Conservation (phyloP, 495 filamentous ascomycete genomes). For the Xylaria acuta region DNA sequence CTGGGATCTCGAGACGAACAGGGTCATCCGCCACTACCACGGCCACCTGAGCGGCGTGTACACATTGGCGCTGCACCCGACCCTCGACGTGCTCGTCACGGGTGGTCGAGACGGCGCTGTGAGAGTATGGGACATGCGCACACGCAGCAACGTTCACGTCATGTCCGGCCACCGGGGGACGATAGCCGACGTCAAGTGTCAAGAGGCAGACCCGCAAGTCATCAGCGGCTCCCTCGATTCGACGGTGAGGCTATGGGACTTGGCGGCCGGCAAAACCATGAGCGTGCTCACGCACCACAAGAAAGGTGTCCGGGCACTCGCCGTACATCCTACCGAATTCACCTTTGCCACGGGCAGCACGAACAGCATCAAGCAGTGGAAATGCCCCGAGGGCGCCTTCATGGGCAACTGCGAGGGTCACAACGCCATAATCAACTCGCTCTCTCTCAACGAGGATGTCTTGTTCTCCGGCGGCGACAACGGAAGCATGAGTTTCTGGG, state of each 20-base stretch:
- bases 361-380: constrained; percentile 98
- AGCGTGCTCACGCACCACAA: constrained; percentile 97
- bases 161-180: constrained; percentile 88
- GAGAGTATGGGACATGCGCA: constrained; percentile 98
- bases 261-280: constrained; percentile 96
- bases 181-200: constrained; percentile 85
- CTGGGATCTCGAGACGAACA: constrained; percentile 99
- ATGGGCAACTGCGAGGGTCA: constrained; percentile 99
- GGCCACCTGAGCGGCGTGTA: constrained; percentile 97
- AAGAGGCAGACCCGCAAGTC: constrained; percentile 96
- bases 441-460: constrained; percentile 93
- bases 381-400: constrained; percentile 96
- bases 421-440: constrained; percentile 92
- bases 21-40: constrained; percentile 98
- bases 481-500: constrained; percentile 96
- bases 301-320: constrained; percentile 88
- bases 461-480: constrained; percentile 96
- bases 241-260: constrained; percentile 93
- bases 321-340: constrained; percentile 90
- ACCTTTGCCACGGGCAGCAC: constrained; percentile 94
- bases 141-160: constrained; percentile 92
- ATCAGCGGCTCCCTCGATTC: constrained; percentile 90
- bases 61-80: constrained; percentile 87
- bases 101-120: constrained; percentile 94
- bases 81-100: constrained; percentile 91